phyloP scores from a whole-genome alignment of 805 yeast species.

The Ogataea thermomethanolica region DNA sequence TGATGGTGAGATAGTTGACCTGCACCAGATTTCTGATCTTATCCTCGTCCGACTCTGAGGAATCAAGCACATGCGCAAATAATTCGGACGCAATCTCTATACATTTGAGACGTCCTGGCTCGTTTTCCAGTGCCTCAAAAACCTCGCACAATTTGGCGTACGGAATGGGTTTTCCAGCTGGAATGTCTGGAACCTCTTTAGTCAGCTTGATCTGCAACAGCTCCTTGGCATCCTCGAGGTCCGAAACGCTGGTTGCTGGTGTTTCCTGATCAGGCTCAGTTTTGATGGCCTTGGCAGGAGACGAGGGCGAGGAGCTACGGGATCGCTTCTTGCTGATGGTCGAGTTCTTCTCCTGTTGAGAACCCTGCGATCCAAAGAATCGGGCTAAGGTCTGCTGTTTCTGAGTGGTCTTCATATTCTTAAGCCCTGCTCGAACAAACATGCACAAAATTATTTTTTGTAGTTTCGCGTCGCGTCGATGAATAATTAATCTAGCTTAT shows the following conservation, averaged over 20 bases:
- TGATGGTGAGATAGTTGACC: conserved; percentile 81
- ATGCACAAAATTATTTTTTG: conserved; percentile 2
- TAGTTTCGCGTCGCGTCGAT: conserved; percentile 4
- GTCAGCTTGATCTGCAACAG: conserved; percentile 11
- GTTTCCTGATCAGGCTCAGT: not conserved
- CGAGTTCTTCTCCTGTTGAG: not conserved
- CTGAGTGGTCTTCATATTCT: conserved; percentile 9
- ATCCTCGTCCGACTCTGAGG: conserved; percentile 37
- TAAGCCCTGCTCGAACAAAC: conserved; percentile 1
- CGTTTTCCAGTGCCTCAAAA: conserved; percentile 75
- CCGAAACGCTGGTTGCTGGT: conserved; percentile 3
- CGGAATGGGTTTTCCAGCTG: conserved; percentile 23
- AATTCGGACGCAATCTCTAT: conserved; percentile 71
- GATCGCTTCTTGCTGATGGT: conserved; percentile 10
- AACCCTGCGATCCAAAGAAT: conserved; percentile 14
- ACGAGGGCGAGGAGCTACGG: conserved; percentile 9
- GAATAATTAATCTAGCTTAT: not conserved
- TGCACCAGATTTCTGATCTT: conserved; percentile 47
- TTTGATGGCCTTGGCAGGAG: conserved; percentile 1
- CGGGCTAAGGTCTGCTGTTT: conserved; percentile 23
- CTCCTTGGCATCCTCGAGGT: conserved; percentile 26
- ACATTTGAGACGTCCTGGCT: conserved; percentile 80
- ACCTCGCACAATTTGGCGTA: conserved; percentile 52
- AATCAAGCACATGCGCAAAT: conserved; percentile 57
- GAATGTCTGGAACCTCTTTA: not conserved